A percentile compares a stretch with the other conserved stretches of the same genome.
Evolutionary conservation across 1,139 yeast species (phyloP).

Genomic region (Candida smagusa): DNA sequence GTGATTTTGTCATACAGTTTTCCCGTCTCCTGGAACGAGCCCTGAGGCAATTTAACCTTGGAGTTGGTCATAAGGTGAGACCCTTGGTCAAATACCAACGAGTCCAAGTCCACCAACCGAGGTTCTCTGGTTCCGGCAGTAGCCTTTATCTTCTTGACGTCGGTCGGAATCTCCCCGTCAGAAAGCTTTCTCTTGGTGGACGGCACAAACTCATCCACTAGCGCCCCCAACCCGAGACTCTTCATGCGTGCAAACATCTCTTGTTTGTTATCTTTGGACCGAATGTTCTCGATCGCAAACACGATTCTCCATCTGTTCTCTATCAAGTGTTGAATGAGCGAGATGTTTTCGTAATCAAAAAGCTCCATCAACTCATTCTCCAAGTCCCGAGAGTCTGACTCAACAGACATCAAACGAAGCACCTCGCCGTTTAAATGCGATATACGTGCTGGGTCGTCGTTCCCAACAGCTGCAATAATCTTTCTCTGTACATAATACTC

Average conservation of each 20-base stretch:
- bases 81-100: constrained; percentile 68
- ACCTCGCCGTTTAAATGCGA: constrained; percentile 16
- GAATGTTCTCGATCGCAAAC: constrained; percentile 49
- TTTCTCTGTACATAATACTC: constrained; percentile 23
- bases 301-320: constrained; percentile 52
- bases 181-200: constrained; percentile 16
- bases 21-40: constrained; percentile 74
- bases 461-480: constrained; percentile 10
- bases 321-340: constrained; percentile 46
- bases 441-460: constrained; percentile 15
- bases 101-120: constrained; percentile 58
- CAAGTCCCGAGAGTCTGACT: constrained; percentile 34
- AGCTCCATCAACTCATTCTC: constrained; percentile 52
- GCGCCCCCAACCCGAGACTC: constrained; percentile 18
- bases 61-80: constrained; percentile 64
- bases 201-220: constrained; percentile 26
- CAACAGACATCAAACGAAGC: constrained; percentile 15
- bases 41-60: constrained; percentile 73
- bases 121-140: constrained; percentile 37
- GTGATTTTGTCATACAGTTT: constrained; percentile 82
- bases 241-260: constrained; percentile 22
- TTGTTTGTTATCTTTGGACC: constrained; percentile 30
- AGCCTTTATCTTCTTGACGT: constrained; percentile 8
- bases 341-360: constrained; percentile 50
- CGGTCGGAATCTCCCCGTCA: neutral